Conservation (phyloP, 148 eudicot genomes). For the Rhododendron simsii region DNA sequence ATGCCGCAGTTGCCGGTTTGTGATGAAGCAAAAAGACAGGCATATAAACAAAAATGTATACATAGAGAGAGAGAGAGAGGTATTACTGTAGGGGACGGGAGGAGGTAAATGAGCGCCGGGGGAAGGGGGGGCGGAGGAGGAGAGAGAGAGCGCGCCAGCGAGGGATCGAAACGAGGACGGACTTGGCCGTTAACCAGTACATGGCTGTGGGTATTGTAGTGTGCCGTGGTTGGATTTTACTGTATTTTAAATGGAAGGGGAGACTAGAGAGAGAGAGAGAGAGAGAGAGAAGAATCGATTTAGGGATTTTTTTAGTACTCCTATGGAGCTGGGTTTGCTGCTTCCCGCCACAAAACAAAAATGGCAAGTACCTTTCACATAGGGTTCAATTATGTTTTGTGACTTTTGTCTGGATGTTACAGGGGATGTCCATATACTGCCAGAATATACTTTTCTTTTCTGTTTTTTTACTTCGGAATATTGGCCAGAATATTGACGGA, state of each 20-base stretch:
- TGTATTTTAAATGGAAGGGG: no score
- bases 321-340: background rate
- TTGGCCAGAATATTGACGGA: no score
- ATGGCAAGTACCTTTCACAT: background rate
- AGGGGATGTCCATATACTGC: background rate
- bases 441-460: no score
- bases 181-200: constrained; percentile 36
- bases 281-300: background rate
- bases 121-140: constrained; percentile 26
- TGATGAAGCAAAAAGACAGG: background rate
- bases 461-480: no score
- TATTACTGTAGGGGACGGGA: constrained; percentile 13
- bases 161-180: constrained; percentile 25
- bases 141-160: constrained; percentile 40
- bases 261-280: no score
- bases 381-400: background rate
- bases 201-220: background rate
- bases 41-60: background rate
- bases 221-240: background rate
- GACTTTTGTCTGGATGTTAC: background rate
- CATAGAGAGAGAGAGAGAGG: constrained; percentile 7
- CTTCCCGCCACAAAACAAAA: constrained; percentile 21
- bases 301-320: background rate
- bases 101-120: constrained; percentile 7
- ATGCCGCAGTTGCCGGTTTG: background rate